Base-by-base conservation (phyloP, 345 rosid species). In the Lumnitzera racemosa region DNA sequence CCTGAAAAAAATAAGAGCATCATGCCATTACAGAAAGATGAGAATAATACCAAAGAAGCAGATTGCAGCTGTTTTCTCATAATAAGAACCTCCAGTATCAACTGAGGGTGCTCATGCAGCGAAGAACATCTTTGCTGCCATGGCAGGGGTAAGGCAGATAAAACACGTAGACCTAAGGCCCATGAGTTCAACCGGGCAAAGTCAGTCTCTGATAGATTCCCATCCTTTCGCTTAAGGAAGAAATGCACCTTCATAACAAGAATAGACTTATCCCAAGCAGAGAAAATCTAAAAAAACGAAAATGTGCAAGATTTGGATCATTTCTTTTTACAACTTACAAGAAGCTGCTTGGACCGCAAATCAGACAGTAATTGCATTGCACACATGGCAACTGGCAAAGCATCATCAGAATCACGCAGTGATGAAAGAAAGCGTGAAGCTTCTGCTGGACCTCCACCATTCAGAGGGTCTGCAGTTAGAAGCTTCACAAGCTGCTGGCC, bases 61-160 rank as follows among this genome's bases (percentile, higher is more conserved):
- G 94, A 87, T 65, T 83, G 88, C 59, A 92, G 81, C 66, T 89
- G 98, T 75, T 92, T 89, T 85, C 97, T 81, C 98, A 92, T 89
- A 67, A 92, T 76, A 69, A 92, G 88, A 76, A 85, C 96, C 85
- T 92, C 98, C 65, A 92, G 58, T 72, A 92, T 92, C 74, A 92
- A 70, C 65, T 82, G 94, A 16, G 98, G 98, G 70, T 89, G 83
- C 85, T 92, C 98, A 62, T 92, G 98, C 76, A 92, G 69, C 13
- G 96, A 84, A 78, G 98, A 92, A 64, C 97, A 92, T 61, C 97
- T 84, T 76, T 92, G 98, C 75, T 89, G 98, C 98, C 98, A 92
- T 60, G 96, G 94, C 76, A 92, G 76, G 25, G 98, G 98, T 77
- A 92, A 74, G 55, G 98, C 84, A 76, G 96, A 92, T 65, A 92